Conservation (phyloP, 2,329 filamentous ascomycete genomes). For the Neonectria sp. region DNA sequence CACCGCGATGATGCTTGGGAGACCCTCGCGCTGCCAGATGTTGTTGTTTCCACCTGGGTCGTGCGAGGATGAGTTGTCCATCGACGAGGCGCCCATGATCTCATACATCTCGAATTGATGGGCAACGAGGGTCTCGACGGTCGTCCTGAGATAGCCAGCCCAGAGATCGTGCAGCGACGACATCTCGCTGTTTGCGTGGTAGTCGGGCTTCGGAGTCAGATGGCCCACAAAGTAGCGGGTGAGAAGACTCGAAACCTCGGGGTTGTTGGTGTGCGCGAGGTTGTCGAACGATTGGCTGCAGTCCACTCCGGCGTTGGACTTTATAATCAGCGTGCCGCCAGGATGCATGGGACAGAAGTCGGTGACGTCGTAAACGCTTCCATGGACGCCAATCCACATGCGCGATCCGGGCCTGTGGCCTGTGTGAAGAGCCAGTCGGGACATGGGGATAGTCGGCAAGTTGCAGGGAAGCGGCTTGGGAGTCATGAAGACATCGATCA, state of each 20-base stretch:
- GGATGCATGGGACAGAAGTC: constrained; percentile 69
- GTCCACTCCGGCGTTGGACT: constrained; percentile 69
- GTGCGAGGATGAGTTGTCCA: constrained; percentile 27
- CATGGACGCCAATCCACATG: constrained; percentile 68
- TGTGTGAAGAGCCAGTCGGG: constrained; percentile 65
- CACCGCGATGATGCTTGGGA: constrained; percentile 66
- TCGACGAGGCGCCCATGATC: constrained; percentile 60
- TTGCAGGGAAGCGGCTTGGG: constrained; percentile 67
- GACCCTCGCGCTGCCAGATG: constrained; percentile 62
- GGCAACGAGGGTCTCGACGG: constrained; percentile 66
- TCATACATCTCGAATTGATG: constrained; percentile 69
- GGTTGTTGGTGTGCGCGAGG: constrained; percentile 69
- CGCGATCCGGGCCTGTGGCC: constrained; percentile 62
- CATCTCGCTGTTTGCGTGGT: constrained; percentile 59
- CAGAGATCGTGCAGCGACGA: constrained; percentile 64
- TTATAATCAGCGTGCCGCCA: constrained; percentile 67
- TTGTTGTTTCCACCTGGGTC: constrained; percentile 42
- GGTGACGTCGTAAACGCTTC: constrained; percentile 67
- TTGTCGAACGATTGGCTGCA: constrained; percentile 68
- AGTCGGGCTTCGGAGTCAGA: constrained; percentile 65
- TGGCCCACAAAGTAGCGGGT: constrained; percentile 70
- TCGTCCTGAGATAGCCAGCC: constrained; percentile 63
- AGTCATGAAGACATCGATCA: constrained; percentile 72
- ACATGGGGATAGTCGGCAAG: constrained; percentile 64
- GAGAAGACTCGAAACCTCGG: constrained; percentile 66